Base-by-base conservation (phyloP, 164 flowering plant genomes). In the Chimonanthus praecox region DNA sequence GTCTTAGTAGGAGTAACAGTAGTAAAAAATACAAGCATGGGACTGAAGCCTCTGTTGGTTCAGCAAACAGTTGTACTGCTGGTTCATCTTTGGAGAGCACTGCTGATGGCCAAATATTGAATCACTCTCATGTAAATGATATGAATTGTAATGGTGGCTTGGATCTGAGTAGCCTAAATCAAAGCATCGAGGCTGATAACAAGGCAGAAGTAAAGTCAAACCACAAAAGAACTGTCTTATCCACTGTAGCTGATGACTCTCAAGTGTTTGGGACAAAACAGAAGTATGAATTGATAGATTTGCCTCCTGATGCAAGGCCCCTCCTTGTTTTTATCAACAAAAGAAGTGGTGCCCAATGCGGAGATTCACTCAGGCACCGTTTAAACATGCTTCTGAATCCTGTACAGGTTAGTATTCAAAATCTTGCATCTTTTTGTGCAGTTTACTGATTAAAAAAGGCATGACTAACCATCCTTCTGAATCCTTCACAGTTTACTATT, bases 301-400 rank as follows among this genome's bases (percentile, higher is more conserved):
- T 93, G 81, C 97, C 98, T 70, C 80, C 92, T 47, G 97, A 95
- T 83, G 86, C 96, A 46, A 90, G 98, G 76, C 98, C 99, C 8
- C 79, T 95, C 48, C 77, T 95, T 72, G 99, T 95, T 66, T 95
- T 95, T 78, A 84, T 93, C 64, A 95, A 95, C 88, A 92, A 89
- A 77, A 95, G 90, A 83, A 95, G 99, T 82, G 99, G 99, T 49
- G 97, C 97, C 47, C 97, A 88, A 68, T 89, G 92, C 54, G 99
- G 98, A 67, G 83, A 87, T 78, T 85, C 97, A 7, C 94, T 95
- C 58, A 87, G 76, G 84, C 94, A 75, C 62, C 96, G 98, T 46
- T 71, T 95, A 79, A 93, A 93, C 78, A 77, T 85, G 67, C 97
- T 95, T 64, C 69, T 95, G 77, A 95, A 95, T 84, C 99, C 99